Conservation (phyloP, 208 protist genomes). For the Leptomonas pyrrhocoris region DNA sequence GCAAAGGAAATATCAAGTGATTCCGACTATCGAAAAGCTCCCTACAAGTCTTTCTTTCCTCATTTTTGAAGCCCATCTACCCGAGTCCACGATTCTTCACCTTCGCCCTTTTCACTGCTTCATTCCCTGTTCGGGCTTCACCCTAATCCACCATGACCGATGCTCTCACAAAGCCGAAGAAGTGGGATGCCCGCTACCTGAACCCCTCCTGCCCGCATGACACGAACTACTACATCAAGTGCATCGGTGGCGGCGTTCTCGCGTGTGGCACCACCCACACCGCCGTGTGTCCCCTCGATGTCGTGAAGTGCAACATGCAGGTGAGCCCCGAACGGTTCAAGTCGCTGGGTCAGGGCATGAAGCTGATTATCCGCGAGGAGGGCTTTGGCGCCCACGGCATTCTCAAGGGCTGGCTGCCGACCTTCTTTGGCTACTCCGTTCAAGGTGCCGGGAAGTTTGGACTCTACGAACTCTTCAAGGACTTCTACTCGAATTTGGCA, state of each 20-base stretch:
- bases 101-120: background rate
- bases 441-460: slow-evolving; percentile 96
- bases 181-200: slow-evolving; percentile 82
- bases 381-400: slow-evolving; percentile 77
- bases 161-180: slow-evolving; percentile 30
- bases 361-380: slow-evolving; percentile 71
- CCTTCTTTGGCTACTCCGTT: slow-evolving; percentile 90
- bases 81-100: no score
- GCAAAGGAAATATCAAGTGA: no score
- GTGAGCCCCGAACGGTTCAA: slow-evolving; percentile 90
- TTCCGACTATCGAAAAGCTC: slow-evolving; percentile 11
- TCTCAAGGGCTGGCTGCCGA: slow-evolving; percentile 92
- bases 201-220: slow-evolving; percentile 75
- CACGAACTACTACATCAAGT: slow-evolving; percentile 92
- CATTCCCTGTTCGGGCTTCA: background rate
- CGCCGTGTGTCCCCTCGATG: slow-evolving; percentile 94
- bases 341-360: slow-evolving; percentile 72
- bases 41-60: background rate
- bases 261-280: slow-evolving; percentile 95
- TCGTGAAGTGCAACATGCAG: slow-evolving; percentile 97
- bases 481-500: slow-evolving; percentile 84
- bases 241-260: slow-evolving; percentile 92
- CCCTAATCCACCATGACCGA: background rate
- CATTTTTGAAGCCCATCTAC: background rate
- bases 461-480: slow-evolving; percentile 95